Evolutionary conservation across 768 basidiomycete species (phyloP), one percentile per base, ranked within the genome.

Genomic region (Phlebiopsis gigantea): DNA sequence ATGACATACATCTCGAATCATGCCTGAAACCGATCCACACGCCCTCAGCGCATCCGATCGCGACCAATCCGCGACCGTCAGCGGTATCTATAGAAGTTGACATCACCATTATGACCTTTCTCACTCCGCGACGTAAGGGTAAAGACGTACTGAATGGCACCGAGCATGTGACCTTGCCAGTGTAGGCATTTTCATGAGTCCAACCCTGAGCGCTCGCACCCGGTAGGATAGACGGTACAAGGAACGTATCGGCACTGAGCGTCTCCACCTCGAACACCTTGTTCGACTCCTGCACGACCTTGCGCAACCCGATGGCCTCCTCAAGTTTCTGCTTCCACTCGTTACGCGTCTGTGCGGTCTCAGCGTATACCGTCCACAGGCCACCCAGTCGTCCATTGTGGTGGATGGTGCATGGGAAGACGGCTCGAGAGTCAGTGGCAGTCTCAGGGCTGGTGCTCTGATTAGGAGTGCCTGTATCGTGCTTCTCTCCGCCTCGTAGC

Each of bases 21-120:
- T 92, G 89, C 41, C 90, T 81, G 70, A 94, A 87, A 0, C 94
- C 94, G 57, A 97, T 94, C 90, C 92, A 97, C 21, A 97, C 90
- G 28, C 97, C 97, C 66, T 97, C 93, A 0, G 89, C 87, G 68
- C 94, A 97, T 7, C 95, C 97, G 63, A 98, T 86, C 0, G 95
- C 93, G 41, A 98, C 89, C 14, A 99, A 78, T 12, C 84, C 84
- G 24, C 93, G 83, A 5, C 88, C 87, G 67, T 98, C 93, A 5
- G 85, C 76, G 5, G 90, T 93, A 59, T 81, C 91, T 96, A 57
- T 5, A 63, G 30, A 53, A 28, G 50, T 14, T n/a, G n/a, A n/a
- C n/a, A n/a, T n/a, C n/a, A n/a, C n/a, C n/a, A n/a, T n/a, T n/a
- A n/a, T n/a, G 44, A 22, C 43, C n/a, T 5, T 17, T 2, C 24